Evolutionary conservation across 306 rosid species (phyloP).

Genomic region (Arachis hypogaea): DNA sequence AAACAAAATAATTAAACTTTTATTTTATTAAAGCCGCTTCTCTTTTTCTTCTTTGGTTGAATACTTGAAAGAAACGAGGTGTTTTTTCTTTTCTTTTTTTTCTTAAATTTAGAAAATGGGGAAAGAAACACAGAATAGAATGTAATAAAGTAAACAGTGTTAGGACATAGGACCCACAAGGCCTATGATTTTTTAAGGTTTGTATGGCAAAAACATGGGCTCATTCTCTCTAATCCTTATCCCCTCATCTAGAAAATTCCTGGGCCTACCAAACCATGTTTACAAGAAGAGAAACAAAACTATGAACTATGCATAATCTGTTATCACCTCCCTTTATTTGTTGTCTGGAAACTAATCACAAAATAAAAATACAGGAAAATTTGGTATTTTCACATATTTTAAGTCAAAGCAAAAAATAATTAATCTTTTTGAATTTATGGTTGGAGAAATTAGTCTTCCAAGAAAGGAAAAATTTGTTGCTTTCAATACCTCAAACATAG

Average conservation of each 20-base stretch:
- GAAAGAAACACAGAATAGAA: not conserved
- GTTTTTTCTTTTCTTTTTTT: no score
- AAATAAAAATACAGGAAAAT: not conserved
- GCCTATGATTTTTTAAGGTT: slow-evolving; percentile 30
- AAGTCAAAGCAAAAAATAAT: not conserved
- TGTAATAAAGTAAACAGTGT: not conserved
- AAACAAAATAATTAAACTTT: no score
- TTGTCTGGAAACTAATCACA: not conserved
- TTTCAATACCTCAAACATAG: not conserved
- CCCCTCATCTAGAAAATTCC: slow-evolving; percentile 25
- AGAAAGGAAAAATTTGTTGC: not conserved
- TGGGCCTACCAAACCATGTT: slow-evolving; percentile 28
- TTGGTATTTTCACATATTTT: not conserved
- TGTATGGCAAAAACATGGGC: slow-evolving; percentile 43
- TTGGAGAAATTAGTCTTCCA: no score
- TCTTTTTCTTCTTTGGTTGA: not conserved
- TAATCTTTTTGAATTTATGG: no score
- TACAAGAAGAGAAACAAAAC: no score
- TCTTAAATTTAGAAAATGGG: not conserved
- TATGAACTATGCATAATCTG: not conserved
- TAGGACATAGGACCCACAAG: slow-evolving; percentile 39
- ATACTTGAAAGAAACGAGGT: not conserved
- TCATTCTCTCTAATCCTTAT: slow-evolving; percentile 39
- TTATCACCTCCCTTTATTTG: no score
- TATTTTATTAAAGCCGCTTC: slow-evolving; percentile 19